These are phyloP conservation scores for Globisporangium mamillatum DNA, from an alignment of 352 stramenopile genomes.

Conservation along the genomic window DNA sequence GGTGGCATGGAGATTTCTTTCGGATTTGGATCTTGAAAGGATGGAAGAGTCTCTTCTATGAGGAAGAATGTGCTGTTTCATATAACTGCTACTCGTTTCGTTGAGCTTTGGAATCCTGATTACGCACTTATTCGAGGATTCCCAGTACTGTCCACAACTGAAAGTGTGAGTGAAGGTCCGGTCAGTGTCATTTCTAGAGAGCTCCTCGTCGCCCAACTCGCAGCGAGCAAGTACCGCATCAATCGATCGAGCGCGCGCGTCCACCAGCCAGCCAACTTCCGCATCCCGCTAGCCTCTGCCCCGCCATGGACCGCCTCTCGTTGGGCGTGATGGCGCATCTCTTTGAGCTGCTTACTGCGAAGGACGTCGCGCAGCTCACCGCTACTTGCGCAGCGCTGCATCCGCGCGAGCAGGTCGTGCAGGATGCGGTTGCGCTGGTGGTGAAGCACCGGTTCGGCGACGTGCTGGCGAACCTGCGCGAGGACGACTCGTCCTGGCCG, in stretches of 20 bases:
- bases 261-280: background rate
- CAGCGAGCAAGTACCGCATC: background rate
- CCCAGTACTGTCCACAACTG: background rate
- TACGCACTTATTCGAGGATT: background rate
- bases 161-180: slow-evolving; percentile 10
- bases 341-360: slow-evolving; percentile 58
- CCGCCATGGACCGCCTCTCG: slow-evolving; percentile 58
- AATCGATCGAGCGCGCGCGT: background rate
- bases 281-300: background rate
- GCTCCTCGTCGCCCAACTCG: slow-evolving; percentile 1
- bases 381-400: slow-evolving; percentile 43
- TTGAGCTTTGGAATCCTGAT: no score
- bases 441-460: slow-evolving; percentile 54
- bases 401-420: slow-evolving; percentile 31
- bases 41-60: background rate
- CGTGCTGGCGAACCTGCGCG: slow-evolving; percentile 48
- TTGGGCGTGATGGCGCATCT: slow-evolving; percentile 51
- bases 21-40: background rate
- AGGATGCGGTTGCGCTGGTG: slow-evolving; percentile 55
- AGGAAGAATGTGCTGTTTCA: no score
- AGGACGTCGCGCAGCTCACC: slow-evolving; percentile 49
- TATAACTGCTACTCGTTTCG: no score
- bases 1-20: background rate
- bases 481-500: slow-evolving; percentile 55
- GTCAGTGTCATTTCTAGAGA: background rate